Conservation (phyloP, 139 green algal species). For the Tetraselmis chui region DNA sequence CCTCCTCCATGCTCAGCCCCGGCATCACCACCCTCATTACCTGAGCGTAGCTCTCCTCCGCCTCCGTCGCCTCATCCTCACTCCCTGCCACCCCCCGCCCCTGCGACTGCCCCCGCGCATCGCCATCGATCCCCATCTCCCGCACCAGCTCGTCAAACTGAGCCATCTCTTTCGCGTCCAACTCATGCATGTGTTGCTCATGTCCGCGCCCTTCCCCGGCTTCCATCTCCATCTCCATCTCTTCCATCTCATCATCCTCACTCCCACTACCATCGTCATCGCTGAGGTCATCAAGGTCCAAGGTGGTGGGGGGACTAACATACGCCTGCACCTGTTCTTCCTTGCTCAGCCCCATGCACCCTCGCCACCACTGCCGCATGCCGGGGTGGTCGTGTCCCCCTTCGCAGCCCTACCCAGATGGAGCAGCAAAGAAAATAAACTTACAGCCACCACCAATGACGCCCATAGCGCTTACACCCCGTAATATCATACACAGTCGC, state of each 20-base stretch:
- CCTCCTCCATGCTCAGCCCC: background rate
- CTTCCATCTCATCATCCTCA: background rate
- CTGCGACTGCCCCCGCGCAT: background rate
- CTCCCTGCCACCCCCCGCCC: background rate
- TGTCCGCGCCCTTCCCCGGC: no score
- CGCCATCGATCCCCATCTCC: background rate
- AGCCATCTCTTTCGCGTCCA: background rate
- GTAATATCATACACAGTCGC: no score
- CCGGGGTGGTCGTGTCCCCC: constrained; percentile 9
- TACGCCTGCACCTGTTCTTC: constrained; percentile 31
- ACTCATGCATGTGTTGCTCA: no score
- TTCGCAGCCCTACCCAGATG: constrained; percentile 11
- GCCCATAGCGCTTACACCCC: no score
- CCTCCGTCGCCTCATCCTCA: background rate
- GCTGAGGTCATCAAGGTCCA: background rate
- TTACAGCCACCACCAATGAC: no score
- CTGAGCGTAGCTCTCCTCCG: background rate
- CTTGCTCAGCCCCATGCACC: constrained; percentile 36
- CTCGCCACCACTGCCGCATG: constrained; percentile 35
- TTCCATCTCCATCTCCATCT: background rate
- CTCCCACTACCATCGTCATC: background rate
- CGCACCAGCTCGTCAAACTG: background rate
- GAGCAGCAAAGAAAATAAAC: no score
- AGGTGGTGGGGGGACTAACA: background rate
- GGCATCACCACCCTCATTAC: background rate